Conservation (phyloP, 2,329 filamentous ascomycete species). For the Penicillium sp. region DNA sequence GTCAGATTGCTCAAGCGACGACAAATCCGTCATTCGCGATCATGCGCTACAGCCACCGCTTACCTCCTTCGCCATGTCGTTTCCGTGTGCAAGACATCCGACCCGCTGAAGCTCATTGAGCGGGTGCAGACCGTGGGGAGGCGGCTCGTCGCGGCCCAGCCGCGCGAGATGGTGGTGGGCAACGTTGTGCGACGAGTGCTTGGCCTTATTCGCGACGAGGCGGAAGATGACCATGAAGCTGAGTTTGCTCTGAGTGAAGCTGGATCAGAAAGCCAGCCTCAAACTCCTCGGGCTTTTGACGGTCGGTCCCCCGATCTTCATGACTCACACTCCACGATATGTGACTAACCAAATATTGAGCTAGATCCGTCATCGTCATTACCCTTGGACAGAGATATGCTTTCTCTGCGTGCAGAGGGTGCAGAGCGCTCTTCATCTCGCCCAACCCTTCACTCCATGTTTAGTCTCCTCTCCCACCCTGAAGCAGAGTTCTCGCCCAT, state of each 20-base stretch:
- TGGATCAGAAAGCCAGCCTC: constrained; percentile 56
- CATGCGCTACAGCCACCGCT: constrained; percentile 88
- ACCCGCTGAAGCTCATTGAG: constrained; percentile 76
- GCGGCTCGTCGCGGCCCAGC: constrained; percentile 79
- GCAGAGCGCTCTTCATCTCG: constrained; percentile 48
- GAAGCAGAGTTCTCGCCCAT: constrained; percentile 51
- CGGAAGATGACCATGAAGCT: constrained; percentile 75
- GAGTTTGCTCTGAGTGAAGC: constrained; percentile 64
- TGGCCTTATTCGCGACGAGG: constrained; percentile 88
- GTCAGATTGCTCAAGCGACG: constrained; percentile 81
- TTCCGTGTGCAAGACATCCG: constrained; percentile 75
- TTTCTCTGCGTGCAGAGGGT: constrained; percentile 35
- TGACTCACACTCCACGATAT: not conserved
- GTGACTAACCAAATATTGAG: constrained; percentile 18
- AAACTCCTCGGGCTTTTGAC: constrained; percentile 45
- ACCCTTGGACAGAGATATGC: constrained; percentile 34
- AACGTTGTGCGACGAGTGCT: constrained; percentile 92
- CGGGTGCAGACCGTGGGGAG: constrained; percentile 79
- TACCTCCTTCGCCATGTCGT: constrained; percentile 87
- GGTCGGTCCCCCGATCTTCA: constrained; percentile 29
- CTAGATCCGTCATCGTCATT: constrained; percentile 37
- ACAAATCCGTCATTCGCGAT: constrained; percentile 84
- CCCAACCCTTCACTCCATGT: constrained; percentile 74
- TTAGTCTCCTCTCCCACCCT: constrained; percentile 79
- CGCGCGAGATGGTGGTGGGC: constrained; percentile 86